Evolutionary conservation across 75 land plant species (phyloP), one percentile per base, ranked within the genome.

Genomic region (Isoetes taiwanensis): DNA sequence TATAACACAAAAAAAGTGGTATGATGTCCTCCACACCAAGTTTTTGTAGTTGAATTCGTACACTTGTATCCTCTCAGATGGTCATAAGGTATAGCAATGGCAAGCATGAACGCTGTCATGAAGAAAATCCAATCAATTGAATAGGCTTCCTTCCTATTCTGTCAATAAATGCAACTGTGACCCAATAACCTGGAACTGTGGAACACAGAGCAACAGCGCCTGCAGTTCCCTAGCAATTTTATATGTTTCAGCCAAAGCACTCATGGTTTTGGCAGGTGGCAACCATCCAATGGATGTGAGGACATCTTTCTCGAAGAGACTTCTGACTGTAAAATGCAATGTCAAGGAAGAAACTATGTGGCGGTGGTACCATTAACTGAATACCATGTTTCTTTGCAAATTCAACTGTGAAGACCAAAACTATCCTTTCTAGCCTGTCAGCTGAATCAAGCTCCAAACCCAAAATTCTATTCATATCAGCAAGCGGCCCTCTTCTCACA

Each of bases 101-200:
- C 61, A 6, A 73, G 52, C 75, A 73, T 71, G 76, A 73, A 73
- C 38, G 42, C 59, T 5, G 75, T 69, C 50, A 46, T 46, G 12
- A 46, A 6, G 50, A 46, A 46, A 46, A 46, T 6, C 50, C 50
- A 32, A 66, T 68, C 33, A 3, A 21, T 42, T 76, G 79, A 34
- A 77, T 77, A 2, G 29, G 23, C 50, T 54, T 72, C 3, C 80
- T 28, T 2, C 80, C 77, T 19, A 77, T 58, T 19, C 32, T 28
- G 26, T 77, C 77, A 37, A 77, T 73, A 41, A 69, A 38, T 21
- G 41, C 29, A 27, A 77, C 80, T 1, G 80, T 77, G 61, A 77
- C 32, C 80, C 80, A 77, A 58, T 77, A 77, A 1, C 80, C 80
- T 0, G 80, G 80, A 27, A 77, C 66, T 5, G 80, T 73, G 3